Conservation (phyloP, 257 asterid species). For the Nicotiana obtusifolia region DNA sequence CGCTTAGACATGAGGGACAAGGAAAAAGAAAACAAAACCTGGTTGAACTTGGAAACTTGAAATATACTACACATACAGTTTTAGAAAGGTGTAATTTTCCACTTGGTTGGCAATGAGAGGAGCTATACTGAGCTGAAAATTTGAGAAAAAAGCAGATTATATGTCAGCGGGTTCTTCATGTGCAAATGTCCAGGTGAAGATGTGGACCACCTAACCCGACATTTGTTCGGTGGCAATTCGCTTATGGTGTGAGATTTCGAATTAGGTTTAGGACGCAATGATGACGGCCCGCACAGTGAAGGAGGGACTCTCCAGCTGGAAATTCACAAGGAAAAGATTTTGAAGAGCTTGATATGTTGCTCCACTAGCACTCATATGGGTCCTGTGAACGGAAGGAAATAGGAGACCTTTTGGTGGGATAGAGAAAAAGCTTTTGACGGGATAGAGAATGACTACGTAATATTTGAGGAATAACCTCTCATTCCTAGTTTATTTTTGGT, state of each 20-base stretch:
- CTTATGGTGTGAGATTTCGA: not conserved
- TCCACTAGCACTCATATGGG: not conserved
- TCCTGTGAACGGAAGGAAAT: not conserved
- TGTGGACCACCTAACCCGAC: not conserved
- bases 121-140: not conserved
- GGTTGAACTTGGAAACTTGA: not conserved
- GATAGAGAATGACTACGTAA: not conserved
- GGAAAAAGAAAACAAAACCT: not conserved
- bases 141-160: not conserved
- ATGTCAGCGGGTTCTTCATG: not conserved
- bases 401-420: not conserved
- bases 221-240: not conserved
- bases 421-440: not conserved
- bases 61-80: not conserved
- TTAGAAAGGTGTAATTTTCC: not conserved
- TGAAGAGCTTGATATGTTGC: not conserved
- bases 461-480: not conserved
- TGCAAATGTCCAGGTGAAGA: not conserved
- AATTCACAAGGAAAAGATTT: not conserved
- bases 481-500: not conserved
- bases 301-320: not conserved
- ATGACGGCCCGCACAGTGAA: not conserved
- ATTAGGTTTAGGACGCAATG: not conserved
- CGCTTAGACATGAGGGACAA: not conserved
- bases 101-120: not conserved